Evolutionary conservation across 139 green algal genomes (phyloP), one percentile per base, ranked within the genome.

Genomic region (Chlamydomonas eustigma): DNA sequence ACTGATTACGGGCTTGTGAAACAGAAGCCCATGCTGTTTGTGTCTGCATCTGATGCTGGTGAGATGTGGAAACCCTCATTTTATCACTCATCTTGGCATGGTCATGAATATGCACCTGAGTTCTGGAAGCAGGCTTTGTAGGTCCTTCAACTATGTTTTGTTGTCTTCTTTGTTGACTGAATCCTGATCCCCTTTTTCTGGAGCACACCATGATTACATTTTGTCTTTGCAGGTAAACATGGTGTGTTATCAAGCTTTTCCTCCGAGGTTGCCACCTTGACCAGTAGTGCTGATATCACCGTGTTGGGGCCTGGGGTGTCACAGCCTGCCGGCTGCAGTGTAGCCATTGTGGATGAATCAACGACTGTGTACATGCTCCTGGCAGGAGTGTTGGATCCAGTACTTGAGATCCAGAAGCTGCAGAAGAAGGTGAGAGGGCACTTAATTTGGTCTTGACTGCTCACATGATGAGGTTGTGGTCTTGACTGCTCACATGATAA

Each of bases 371-470:
- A 92, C 85, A 77, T 96, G 75, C 58, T 93, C 39, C 73, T 94
- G 34, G 85, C 80, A 50, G 96, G 94, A 76, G 81, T 97, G 33
- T 80, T 99, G 75, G 95, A 99, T 76, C 89, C 93, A 0, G 79
- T 76, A 12, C 86, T 92, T 76, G 96, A 98, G 88, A 75, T 97
- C 2, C 84, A 84, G 33, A 97, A 96, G 86, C 90, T 98, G 64
- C 68, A 89, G 71, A 97, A 97, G 84, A 92, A 96, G 84, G 50
- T 89, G 70, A 35, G 76, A 22, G 30, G 50, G 22, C 22, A 63
- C 50, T 28, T 28, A 63, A 63, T 22, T 28, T 28, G 50, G 50
- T 22, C 22, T 28, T 22, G 50, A 63, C 22, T 22, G 50, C 22
- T 22, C 22, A 28, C 22, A 24, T 63, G 50, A 28, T 22, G 22